Percentiles rank a stretch among this genome's conserved stretches.
Evolutionary conservation across 345 rosid species (phyloP).

Genomic region (Sisymbrium irio): DNA sequence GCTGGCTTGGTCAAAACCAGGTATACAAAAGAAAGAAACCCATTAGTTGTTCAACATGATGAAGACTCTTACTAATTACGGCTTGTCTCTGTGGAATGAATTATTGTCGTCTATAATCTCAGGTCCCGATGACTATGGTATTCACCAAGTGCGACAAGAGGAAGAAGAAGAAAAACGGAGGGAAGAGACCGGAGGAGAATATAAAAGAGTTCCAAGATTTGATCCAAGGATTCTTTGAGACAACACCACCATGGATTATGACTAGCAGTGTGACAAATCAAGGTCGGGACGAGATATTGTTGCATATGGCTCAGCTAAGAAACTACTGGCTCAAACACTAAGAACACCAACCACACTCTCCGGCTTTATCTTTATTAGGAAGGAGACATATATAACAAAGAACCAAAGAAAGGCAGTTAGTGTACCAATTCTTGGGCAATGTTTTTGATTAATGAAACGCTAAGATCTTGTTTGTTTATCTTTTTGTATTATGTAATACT

Average conservation of each 20-base stretch:
- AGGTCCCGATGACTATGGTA: conserved; percentile 93
- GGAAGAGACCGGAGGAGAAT: conserved; percentile 83
- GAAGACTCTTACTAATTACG: neutral
- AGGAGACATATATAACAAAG: neutral
- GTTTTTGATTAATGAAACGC: conserved; percentile 2
- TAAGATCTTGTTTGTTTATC: neutral
- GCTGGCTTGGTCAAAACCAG: conserved; percentile 98
- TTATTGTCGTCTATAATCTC: neutral
- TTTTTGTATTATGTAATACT: neutral
- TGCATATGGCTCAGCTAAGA: conserved; percentile 94
- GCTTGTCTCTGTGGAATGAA: conserved; percentile 4
- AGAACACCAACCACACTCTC: conserved; percentile 21
- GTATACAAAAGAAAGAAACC: conserved; percentile 34
- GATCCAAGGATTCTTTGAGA: conserved; percentile 70
- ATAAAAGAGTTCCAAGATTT: conserved; percentile 72
- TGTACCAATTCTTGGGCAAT: conserved; percentile 1
- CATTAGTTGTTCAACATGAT: neutral
- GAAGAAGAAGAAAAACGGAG: conserved; percentile 90
- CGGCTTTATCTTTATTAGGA: neutral
- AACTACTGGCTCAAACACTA: conserved; percentile 92
- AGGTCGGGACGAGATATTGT: conserved; percentile 93
- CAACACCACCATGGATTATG: conserved; percentile 98
- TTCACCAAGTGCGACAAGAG: conserved; percentile 97
- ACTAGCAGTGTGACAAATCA: conserved; percentile 94
- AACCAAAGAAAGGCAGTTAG: neutral